Evolutionary conservation across 1,284 basidiomycete species (phyloP).

Genomic region (Sporisorium sorghi): DNA sequence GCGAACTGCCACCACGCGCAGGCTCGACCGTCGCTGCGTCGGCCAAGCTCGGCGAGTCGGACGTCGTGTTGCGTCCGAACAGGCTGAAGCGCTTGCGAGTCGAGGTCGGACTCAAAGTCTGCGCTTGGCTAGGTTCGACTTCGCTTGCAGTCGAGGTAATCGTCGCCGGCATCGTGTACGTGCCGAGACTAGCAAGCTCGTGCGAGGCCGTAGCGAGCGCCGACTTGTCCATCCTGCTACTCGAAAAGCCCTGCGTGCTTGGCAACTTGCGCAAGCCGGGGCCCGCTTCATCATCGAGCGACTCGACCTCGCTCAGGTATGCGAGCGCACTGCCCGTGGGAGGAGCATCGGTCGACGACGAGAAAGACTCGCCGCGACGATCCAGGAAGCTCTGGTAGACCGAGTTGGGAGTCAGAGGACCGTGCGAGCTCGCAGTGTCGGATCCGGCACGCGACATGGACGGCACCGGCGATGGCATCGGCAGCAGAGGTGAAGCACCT

Average conservation of each 20-base stretch:
- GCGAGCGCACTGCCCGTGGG: conserved; percentile 18
- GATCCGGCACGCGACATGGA: conserved; percentile 48
- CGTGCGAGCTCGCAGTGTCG: conserved; percentile 45
- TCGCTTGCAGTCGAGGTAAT: conserved; percentile 6
- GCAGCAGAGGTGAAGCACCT: conserved; percentile 27
- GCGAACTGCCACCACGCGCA: conserved; percentile 25
- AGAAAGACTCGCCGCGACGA: conserved; percentile 40
- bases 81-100: conserved; percentile 38
- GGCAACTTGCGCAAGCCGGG: conserved; percentile 16
- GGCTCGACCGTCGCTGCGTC: conserved; percentile 7
- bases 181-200: conserved; percentile 6
- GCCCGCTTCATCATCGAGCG: conserved; percentile 20
- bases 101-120: background rate
- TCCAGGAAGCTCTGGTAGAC: conserved; percentile 46
- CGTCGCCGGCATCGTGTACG: background rate
- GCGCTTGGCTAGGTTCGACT: background rate
- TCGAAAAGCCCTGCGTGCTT: conserved; percentile 11
- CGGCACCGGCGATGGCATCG: conserved; percentile 42
- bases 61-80: conserved; percentile 27
- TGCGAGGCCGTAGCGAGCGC: background rate
- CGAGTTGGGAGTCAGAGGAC: conserved; percentile 47
- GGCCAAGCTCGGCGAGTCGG: conserved; percentile 22
- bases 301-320: conserved; percentile 25
- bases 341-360: conserved; percentile 30
- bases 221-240: conserved; percentile 31